Conservation (phyloP, 2,329 filamentous ascomycete genomes). For the Epichloe uncinata region DNA sequence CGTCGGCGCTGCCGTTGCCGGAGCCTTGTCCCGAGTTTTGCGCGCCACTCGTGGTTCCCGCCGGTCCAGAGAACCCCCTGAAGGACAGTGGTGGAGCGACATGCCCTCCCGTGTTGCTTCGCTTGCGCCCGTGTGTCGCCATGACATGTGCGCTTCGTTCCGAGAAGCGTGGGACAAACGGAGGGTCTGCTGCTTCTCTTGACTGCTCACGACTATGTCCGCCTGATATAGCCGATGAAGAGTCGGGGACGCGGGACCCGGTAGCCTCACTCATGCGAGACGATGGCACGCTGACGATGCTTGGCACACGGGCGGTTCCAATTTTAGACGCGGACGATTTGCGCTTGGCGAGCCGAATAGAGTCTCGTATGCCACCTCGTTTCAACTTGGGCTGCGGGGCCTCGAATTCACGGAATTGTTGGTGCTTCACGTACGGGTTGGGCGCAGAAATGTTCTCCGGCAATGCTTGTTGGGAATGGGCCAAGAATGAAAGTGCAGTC, state of each 20-base stretch:
- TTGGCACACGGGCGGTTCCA: constrained; percentile 38
- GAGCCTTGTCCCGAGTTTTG: constrained; percentile 43
- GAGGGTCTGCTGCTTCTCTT: constrained; percentile 54
- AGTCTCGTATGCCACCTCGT: constrained; percentile 60
- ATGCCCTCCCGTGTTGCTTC: constrained; percentile 77
- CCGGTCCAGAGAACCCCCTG: constrained; percentile 62
- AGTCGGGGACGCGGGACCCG: constrained; percentile 26
- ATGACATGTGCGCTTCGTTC: constrained; percentile 36
- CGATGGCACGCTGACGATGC: constrained; percentile 23
- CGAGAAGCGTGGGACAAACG: constrained; percentile 56
- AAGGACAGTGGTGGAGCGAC: constrained; percentile 54
- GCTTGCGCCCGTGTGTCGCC: constrained; percentile 59
- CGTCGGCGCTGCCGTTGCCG: constrained; percentile 42
- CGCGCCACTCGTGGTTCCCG: constrained; percentile 23
- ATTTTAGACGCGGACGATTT: constrained; percentile 38
- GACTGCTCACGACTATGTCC: constrained; percentile 34
- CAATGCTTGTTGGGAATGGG: constrained; percentile 71
- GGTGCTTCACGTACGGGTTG: constrained; percentile 14
- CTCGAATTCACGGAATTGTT: constrained; percentile 38
- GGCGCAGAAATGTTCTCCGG: constrained; percentile 54
- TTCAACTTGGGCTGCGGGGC: constrained; percentile 33
- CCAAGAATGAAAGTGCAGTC: constrained; percentile 85
- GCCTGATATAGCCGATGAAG: constrained; percentile 23
- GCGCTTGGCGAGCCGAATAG: constrained; percentile 77
- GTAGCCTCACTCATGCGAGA: constrained; percentile 22